Conservation (phyloP, 148 eudicot genomes). For the Heliamphora exappendiculata region DNA sequence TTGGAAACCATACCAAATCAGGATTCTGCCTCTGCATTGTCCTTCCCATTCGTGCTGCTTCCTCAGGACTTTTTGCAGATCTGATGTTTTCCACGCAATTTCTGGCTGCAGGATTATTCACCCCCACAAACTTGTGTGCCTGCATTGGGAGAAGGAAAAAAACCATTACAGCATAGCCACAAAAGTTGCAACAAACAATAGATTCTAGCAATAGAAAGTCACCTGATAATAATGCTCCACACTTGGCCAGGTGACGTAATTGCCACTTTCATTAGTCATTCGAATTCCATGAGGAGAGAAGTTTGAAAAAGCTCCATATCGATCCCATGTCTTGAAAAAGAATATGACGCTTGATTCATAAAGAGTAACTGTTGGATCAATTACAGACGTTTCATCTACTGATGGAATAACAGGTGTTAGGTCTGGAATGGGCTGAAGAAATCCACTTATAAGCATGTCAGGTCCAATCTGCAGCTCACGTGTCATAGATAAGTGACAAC, state of each 20-base stretch:
- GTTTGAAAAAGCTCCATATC: conserved; percentile 89
- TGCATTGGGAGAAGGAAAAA: conserved; percentile 15
- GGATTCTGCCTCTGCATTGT: conserved; percentile 68
- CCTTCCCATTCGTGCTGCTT: conserved; percentile 93
- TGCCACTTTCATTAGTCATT: conserved; percentile 61
- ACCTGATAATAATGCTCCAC: conserved; percentile 99
- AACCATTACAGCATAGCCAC: neutral
- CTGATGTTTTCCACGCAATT: conserved; percentile 56
- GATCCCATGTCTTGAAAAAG: conserved; percentile 94
- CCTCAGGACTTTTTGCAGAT: conserved; percentile 88
- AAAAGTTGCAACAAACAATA: neutral
- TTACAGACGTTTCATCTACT: conserved; percentile 64
- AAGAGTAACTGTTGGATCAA: conserved; percentile 74
- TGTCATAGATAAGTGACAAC: conserved; percentile 5
- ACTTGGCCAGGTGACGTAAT: conserved; percentile 63
- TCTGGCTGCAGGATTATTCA: conserved; percentile 56
- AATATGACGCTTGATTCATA: conserved; percentile 73
- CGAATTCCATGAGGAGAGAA: conserved; percentile 86
- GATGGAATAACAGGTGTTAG: conserved; percentile 76
- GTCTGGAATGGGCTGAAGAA: conserved; percentile 92
- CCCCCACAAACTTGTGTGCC: conserved; percentile 87
- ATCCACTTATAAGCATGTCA: conserved; percentile 93
- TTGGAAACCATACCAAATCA: conserved; percentile 55
- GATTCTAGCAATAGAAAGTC: neutral
- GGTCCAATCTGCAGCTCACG: conserved; percentile 67